These are phyloP conservation scores for Backusella morwellensis DNA, from an alignment of 192 early-diverging fungal species.

Conservation along the genomic window DNA sequence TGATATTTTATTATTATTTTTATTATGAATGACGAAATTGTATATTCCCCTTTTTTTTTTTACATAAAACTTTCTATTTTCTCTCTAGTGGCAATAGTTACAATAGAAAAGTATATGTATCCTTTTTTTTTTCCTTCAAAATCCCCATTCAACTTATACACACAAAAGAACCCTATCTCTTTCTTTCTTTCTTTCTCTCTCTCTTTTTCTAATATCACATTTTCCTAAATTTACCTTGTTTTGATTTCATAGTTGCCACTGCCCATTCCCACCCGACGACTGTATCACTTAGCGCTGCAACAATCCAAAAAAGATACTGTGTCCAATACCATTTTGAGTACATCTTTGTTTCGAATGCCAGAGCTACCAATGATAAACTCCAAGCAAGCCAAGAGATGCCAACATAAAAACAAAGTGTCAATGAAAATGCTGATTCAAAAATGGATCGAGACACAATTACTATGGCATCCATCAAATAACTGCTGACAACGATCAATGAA, in stretches of 20 bases:
- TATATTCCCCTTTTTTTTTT: background rate
- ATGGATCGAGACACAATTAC: slow-evolving; percentile 40
- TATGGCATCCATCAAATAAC: slow-evolving; percentile 35
- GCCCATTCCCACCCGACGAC: slow-evolving; percentile 47
- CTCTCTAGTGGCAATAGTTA: background rate
- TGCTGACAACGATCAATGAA: slow-evolving; percentile 26
- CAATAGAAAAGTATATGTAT: background rate
- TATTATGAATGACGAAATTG: background rate
- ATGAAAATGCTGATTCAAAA: slow-evolving; percentile 39
- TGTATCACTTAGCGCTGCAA: slow-evolving; percentile 42
- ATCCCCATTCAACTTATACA: background rate
- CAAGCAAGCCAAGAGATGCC: slow-evolving; percentile 40
- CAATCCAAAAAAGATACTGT: slow-evolving; percentile 53
- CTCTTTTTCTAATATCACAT: background rate
- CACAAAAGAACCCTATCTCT: background rate
- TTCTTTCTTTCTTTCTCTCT: background rate
- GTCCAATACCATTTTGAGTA: slow-evolving; percentile 49
- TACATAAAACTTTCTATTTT: background rate
- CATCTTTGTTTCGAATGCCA: slow-evolving; percentile 36
- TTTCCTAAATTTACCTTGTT: slow-evolving; percentile 25
- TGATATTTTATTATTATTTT: background rate
- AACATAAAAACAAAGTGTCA: slow-evolving; percentile 41
- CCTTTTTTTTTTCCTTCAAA: background rate
- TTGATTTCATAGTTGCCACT: slow-evolving; percentile 14
- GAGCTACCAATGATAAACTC: slow-evolving; percentile 29